Conservation (phyloP, 306 rosid species). For the Malus fusca region DNA sequence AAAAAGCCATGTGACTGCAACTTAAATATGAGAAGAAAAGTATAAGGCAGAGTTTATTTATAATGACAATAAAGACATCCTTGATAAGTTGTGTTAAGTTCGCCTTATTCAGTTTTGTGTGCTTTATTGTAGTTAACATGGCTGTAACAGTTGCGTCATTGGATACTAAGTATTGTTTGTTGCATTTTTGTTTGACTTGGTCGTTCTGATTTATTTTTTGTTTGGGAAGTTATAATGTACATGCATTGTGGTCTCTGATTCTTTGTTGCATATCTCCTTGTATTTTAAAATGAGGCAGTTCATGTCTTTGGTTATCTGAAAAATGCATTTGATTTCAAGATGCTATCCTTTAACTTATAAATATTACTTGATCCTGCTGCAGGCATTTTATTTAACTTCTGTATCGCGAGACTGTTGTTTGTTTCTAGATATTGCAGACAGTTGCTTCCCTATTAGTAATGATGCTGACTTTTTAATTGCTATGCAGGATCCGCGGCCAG, state of each 20-base stretch:
- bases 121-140: background rate
- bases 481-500: constrained; percentile 85
- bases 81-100: background rate
- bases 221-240: background rate
- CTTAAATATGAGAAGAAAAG: background rate
- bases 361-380: background rate
- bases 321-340: background rate
- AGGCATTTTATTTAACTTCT: background rate
- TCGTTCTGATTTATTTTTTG: background rate
- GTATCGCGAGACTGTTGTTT: background rate
- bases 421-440: background rate
- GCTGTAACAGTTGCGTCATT: background rate
- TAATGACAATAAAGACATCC: background rate
- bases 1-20: background rate
- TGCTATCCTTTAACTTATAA: background rate
- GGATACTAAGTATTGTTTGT: background rate
- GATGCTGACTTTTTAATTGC: background rate
- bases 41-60: background rate
- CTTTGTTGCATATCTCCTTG: background rate
- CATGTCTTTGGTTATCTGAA: background rate
- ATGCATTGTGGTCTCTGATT: background rate
- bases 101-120: background rate
- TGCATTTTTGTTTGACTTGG: background rate
- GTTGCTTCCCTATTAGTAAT: background rate
- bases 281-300: background rate